Evolutionary conservation across 768 basidiomycete species (phyloP).

Genomic region (Amanita jacksonii): DNA sequence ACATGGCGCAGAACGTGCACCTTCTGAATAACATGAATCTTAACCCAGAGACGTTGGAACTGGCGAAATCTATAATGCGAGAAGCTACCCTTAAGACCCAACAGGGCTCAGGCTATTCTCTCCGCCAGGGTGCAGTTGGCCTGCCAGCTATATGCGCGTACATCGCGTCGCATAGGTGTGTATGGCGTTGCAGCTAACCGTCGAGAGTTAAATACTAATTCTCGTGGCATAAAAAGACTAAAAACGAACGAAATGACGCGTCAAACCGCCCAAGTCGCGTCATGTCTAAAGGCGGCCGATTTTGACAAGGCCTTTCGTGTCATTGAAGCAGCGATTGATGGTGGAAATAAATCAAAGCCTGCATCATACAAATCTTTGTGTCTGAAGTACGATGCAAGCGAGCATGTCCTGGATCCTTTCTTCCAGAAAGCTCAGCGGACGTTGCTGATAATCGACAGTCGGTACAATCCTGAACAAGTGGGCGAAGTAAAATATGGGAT

Average conservation of each 20-base stretch:
- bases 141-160: constrained; percentile 40
- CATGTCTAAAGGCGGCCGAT: constrained; percentile 23
- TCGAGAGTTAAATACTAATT: not conserved
- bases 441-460: constrained; percentile 16
- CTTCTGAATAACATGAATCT: constrained; percentile 19
- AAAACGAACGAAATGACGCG: constrained; percentile 23
- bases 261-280: constrained; percentile 23
- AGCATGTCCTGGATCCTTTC: constrained; percentile 17
- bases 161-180: constrained; percentile 37
- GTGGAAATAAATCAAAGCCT: constrained; percentile 8
- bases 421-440: constrained; percentile 25
- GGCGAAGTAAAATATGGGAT: constrained; percentile 26
- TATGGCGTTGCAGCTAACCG: not conserved
- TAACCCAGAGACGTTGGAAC: constrained; percentile 23
- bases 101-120: constrained; percentile 35
- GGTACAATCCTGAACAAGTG: constrained; percentile 14
- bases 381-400: constrained; percentile 9
- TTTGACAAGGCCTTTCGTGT: constrained; percentile 20
- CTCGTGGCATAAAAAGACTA: constrained; percentile 14
- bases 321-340: constrained; percentile 19
- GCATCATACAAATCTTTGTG: constrained; percentile 23
- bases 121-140: constrained; percentile 28
- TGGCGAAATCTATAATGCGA: constrained; percentile 24
- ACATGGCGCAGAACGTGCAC: constrained; percentile 16
- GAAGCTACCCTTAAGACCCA: constrained; percentile 29